A percentile compares a stretch with the other conserved stretches of the same genome.
Conservation (phyloP, 2,329 filamentous ascomycete species). For the Colletotrichum scovillei region DNA sequence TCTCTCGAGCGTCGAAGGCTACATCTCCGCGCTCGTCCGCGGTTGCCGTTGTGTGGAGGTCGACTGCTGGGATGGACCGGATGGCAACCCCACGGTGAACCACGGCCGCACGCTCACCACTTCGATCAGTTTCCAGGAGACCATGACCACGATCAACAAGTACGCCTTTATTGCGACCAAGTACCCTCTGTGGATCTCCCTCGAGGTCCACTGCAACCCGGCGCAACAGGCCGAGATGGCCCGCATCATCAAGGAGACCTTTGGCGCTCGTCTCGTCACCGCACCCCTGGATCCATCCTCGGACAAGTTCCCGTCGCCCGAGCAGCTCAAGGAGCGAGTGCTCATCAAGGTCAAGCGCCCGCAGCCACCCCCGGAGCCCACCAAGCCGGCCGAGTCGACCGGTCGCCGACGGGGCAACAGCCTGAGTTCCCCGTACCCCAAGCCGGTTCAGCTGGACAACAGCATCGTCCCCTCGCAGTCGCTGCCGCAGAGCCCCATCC, state of each 20-base stretch:
- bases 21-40: conserved; percentile 87
- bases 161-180: conserved; percentile 91
- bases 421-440: conserved; percentile 80
- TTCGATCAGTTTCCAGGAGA: conserved; percentile 89
- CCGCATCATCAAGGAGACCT: conserved; percentile 85
- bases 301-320: conserved; percentile 82
- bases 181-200: conserved; percentile 92
- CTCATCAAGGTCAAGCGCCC: conserved; percentile 93
- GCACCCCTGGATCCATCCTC: conserved; percentile 78
- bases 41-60: conserved; percentile 97
- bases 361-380: conserved; percentile 54
- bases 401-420: conserved; percentile 73
- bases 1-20: conserved; percentile 92
- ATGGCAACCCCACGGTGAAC: conserved; percentile 88
- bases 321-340: conserved; percentile 84
- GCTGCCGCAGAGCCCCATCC: conserved; percentile 65
- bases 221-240: conserved; percentile 90
- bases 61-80: conserved; percentile 95
- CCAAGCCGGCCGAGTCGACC: conserved; percentile 42
- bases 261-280: conserved; percentile 82
- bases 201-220: conserved; percentile 92
- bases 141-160: conserved; percentile 91
- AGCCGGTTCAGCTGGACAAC: conserved; percentile 71
- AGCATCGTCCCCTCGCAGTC: conserved; percentile 62
- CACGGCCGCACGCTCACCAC: conserved; percentile 92